A percentile compares a stretch with the other conserved stretches of the same genome.
Conservation (phyloP, 305 asterid species). For the Striga hermonthica region DNA sequence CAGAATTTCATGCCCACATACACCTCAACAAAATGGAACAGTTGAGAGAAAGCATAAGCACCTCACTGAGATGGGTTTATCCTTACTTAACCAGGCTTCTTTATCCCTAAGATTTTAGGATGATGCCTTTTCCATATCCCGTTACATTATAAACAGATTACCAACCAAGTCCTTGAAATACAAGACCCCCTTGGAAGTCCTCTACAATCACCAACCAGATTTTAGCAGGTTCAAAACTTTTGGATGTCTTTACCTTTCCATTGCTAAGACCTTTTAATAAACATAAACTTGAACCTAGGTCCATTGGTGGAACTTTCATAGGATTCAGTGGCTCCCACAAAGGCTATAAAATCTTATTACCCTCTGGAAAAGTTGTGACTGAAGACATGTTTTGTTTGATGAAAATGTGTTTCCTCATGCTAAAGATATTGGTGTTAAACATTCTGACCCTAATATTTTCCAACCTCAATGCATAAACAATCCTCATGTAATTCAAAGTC, state of each 20-base stretch:
- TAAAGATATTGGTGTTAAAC: no score
- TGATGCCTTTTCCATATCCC: no score
- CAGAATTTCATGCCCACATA: background rate
- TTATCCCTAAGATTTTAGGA: no score
- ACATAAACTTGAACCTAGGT: background rate
- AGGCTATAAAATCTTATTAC: background rate
- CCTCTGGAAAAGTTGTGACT: background rate
- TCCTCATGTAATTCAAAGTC: background rate
- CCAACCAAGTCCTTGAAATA: background rate
- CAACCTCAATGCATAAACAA: background rate
- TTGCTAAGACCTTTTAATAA: background rate
- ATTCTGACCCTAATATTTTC: background rate
- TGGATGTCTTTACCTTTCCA: background rate
- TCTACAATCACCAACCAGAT: background rate
- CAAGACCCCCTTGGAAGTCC: background rate
- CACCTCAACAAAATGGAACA: background rate
- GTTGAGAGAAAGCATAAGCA: background rate
- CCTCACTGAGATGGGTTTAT: background rate
- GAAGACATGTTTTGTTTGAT: background rate
- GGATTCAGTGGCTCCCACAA: background rate
- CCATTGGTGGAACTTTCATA: background rate
- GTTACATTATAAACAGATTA: background rate
- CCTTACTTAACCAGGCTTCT: background rate
- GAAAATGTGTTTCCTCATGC: background rate
- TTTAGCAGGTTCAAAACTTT: background rate